A percentile compares a stretch with the other conserved stretches of the same genome.
These are phyloP conservation scores for Yarrowia osloensis DNA, from an alignment of 805 yeast species.

Conservation along the genomic window DNA sequence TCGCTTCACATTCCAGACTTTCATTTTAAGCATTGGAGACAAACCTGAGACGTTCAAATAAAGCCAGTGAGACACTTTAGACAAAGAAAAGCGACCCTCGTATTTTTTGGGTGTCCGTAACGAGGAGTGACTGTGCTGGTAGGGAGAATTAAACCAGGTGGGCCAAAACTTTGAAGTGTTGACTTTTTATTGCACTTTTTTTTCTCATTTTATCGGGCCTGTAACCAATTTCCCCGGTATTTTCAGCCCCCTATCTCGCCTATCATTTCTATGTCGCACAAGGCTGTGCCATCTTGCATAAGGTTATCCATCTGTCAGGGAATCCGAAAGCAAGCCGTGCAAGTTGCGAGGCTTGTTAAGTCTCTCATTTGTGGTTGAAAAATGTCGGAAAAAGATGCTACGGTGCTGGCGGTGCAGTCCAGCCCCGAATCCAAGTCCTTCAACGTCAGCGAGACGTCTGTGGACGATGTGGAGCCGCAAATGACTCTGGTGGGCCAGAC, in stretches of 20 bases:
- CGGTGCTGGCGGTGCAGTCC: not conserved
- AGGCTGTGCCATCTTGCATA: slow-evolving; percentile 14
- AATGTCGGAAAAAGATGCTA: slow-evolving; percentile 13
- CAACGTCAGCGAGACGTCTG: not conserved
- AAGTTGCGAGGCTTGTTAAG: too few species aligned
- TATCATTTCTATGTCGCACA: not conserved
- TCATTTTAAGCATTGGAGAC: not conserved
- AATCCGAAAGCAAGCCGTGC: not conserved
- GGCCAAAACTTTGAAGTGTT: too few species aligned
- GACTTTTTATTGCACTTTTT: not conserved
- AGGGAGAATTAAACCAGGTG: not conserved
- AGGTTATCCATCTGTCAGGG: not conserved
- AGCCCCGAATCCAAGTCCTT: slow-evolving; percentile 4
- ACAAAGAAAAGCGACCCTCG: not conserved
- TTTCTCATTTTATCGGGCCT: too few species aligned
- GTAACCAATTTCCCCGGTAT: not conserved
- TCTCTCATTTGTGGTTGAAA: not conserved
- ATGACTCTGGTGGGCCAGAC: slow-evolving; percentile 4
- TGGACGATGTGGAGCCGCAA: not conserved
- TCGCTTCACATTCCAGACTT: not conserved
- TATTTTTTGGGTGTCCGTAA: not conserved
- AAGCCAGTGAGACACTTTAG: not conserved
- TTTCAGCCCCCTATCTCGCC: not conserved
- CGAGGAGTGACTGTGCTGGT: too few species aligned
- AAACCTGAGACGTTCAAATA: not conserved